Evolutionary conservation across 176 grass and related monocot genomes (phyloP).

Genomic region (Secale cereale): DNA sequence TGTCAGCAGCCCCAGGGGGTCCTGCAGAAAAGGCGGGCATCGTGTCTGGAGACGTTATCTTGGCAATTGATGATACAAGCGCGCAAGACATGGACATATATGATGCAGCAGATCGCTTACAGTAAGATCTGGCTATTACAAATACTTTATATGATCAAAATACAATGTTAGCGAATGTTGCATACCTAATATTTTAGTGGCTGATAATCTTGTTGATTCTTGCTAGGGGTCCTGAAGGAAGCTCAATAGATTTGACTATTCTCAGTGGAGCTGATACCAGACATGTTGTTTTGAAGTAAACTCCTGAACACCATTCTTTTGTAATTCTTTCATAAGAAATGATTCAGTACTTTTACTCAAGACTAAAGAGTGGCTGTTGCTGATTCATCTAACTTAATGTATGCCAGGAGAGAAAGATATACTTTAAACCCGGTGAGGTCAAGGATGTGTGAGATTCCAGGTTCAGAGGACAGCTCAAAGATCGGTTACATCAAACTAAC

Average conservation of each 20-base stretch:
- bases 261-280: slow-evolving; percentile 61
- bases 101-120: slow-evolving; percentile 77
- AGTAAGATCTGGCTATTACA: slow-evolving; percentile 42
- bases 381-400: neutral
- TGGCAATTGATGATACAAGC: slow-evolving; percentile 69
- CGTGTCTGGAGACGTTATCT: slow-evolving; percentile 76
- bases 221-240: slow-evolving; percentile 90
- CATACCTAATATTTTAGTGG: neutral
- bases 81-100: slow-evolving; percentile 97
- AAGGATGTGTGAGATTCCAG: slow-evolving; percentile 86
- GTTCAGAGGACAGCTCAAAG: slow-evolving; percentile 59
- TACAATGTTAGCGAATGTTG: slow-evolving; percentile 8
- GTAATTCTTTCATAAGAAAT: neutral
- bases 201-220: neutral
- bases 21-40: slow-evolving; percentile 90
- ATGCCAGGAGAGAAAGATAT: slow-evolving; percentile 75
- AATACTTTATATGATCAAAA: neutral
- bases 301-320: neutral
- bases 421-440: slow-evolving; percentile 79
- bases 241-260: slow-evolving; percentile 71
- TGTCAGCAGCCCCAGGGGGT: slow-evolving; percentile 76
- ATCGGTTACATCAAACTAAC: slow-evolving; percentile 98
- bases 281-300: slow-evolving; percentile 67
- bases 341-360: neutral
- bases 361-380: neutral